Evolutionary conservation across 2,329 filamentous ascomycete species (phyloP).

Genomic region (Penicillium sp.): DNA sequence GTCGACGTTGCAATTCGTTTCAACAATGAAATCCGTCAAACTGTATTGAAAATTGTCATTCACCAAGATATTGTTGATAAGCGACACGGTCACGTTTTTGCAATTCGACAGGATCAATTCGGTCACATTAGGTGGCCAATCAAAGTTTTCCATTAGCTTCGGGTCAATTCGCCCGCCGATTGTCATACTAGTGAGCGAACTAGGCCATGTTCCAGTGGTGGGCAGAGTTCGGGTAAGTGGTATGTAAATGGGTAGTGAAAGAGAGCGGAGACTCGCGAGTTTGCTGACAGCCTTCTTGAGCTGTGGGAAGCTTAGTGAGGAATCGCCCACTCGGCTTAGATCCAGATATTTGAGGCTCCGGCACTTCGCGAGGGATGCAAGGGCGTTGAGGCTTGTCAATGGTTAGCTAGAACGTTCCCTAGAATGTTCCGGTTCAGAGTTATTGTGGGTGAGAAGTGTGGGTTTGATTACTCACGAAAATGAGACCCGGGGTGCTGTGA

Average conservation of each 20-base stretch:
- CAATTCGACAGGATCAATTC: neutral
- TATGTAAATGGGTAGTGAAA: conserved; percentile 42
- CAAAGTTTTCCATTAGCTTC: neutral
- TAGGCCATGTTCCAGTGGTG: neutral
- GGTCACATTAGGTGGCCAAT: neutral
- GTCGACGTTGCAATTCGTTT: neutral
- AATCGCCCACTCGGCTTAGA: conserved; percentile 53
- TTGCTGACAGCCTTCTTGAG: conserved; percentile 54
- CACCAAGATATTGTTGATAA: neutral
- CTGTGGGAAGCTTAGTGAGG: conserved; percentile 46
- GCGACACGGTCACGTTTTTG: neutral
- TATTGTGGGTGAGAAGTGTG: neutral
- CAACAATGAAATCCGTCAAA: neutral
- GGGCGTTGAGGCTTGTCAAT: conserved; percentile 49
- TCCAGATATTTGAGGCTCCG: conserved; percentile 51
- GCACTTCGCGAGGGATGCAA: conserved; percentile 59
- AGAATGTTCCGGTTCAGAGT: neutral
- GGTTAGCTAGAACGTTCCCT: neutral
- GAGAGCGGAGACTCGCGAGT: conserved; percentile 45
- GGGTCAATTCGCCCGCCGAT: neutral
- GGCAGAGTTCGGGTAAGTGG: neutral
- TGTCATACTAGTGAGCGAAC: neutral
- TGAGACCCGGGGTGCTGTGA: conserved; percentile 58
- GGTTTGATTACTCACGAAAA: conserved; percentile 49
- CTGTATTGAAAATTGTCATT: neutral